These are phyloP conservation scores for Zygoascus bituminiphila DNA, from an alignment of 805 yeast genomes.

Conservation along the genomic window DNA sequence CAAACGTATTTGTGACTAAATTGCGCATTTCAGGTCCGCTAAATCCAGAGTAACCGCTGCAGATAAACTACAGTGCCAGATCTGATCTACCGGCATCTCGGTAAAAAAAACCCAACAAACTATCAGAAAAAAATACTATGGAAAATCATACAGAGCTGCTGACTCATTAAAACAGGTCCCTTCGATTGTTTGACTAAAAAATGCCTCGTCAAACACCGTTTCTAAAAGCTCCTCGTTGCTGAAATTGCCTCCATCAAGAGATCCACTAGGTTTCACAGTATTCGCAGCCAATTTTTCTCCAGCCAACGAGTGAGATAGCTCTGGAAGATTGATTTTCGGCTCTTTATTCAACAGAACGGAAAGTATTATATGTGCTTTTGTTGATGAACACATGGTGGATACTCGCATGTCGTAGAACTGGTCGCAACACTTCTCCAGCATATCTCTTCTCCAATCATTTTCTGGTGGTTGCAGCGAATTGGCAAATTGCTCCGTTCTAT, in stretches of 20 bases:
- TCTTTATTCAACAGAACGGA: neutral
- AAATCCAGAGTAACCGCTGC: no score
- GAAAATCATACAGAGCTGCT: neutral
- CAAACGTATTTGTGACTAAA: no score
- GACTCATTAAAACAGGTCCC: neutral
- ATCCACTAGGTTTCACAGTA: no score
- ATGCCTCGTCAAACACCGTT: neutral
- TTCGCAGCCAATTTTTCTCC: no score
- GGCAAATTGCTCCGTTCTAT: neutral
- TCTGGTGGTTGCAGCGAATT: neutral
- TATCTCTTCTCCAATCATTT: neutral
- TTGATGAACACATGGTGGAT: neutral
- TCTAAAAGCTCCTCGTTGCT: neutral
- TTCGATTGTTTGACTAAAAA: neutral
- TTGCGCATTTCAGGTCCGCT: no score
- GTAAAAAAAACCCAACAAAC: no score
- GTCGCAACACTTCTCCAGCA: neutral
- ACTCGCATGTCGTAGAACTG: neutral
- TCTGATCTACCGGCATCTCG: no score
- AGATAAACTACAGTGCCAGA: no score
- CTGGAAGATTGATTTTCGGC: neutral
- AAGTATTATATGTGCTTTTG: neutral
- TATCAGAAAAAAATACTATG: neutral
- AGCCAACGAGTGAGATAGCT: neutral
- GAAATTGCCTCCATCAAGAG: neutral